Conservation (phyloP, 1,284 basidiomycete genomes). For the Puccinia novopanici region DNA sequence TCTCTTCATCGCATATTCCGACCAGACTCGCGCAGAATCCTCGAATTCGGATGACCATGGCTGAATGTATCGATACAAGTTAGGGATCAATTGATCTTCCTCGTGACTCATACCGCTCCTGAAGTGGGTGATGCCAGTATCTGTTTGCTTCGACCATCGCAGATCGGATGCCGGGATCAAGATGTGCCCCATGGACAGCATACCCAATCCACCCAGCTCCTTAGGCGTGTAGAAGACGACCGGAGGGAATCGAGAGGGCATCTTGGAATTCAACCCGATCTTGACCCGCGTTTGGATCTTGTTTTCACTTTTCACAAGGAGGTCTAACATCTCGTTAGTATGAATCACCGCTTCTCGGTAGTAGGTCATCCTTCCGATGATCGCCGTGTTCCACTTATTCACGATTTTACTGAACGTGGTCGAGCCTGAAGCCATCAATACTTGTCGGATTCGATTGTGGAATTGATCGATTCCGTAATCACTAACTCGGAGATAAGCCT, state of each 20-base stretch:
- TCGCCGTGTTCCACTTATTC: slow-evolving; percentile 98
- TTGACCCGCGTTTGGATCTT: slow-evolving; percentile 99
- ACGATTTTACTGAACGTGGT: slow-evolving; percentile 99
- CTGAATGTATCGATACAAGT: slow-evolving; percentile 95
- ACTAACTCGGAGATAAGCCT: slow-evolving; percentile 88
- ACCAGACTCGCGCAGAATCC: slow-evolving; percentile 98
- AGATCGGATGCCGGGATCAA: slow-evolving; percentile 96
- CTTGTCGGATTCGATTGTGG: slow-evolving; percentile 93
- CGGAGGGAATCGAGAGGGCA: slow-evolving; percentile 98
- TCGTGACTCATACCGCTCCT: slow-evolving; percentile 60
- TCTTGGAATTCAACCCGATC: slow-evolving; percentile 97
- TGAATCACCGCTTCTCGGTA: slow-evolving; percentile 99
- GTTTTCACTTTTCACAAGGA: slow-evolving; percentile 94
- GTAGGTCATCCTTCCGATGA: slow-evolving; percentile 92
- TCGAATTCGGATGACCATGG: slow-evolving; percentile 99
- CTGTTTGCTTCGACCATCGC: slow-evolving; percentile 97
- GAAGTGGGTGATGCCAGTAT: slow-evolving; percentile 68
- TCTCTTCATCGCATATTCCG: slow-evolving; percentile 98
- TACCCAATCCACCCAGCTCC: slow-evolving; percentile 94
- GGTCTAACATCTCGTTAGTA: slow-evolving; percentile 90
- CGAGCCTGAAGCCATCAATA: slow-evolving; percentile 97
- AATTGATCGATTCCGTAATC: slow-evolving; percentile 81
- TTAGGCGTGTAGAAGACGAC: slow-evolving; percentile 94
- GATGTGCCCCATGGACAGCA: slow-evolving; percentile 99
- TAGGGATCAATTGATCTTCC: slow-evolving; percentile 88